Base-by-base conservation (phyloP, 345 rosid species). In the Rhizophora mangle region DNA sequence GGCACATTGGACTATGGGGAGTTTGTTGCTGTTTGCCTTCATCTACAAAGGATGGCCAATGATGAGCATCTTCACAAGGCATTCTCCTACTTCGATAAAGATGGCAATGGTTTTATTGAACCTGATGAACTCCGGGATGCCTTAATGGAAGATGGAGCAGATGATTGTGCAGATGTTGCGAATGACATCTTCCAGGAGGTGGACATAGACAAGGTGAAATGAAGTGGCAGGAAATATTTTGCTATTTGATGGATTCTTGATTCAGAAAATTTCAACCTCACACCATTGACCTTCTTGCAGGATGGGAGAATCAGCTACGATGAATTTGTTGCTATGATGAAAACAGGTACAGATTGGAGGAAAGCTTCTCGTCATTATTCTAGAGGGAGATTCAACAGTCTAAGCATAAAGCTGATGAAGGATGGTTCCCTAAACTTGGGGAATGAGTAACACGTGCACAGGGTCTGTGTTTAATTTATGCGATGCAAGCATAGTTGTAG, bases 361-460 rank as follows among this genome's bases (percentile, higher is more conserved):
- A 96, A 96, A 80, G 99, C 99, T 18, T 96, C 99, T 8, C 98
- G 99, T 19, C 98, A 96, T 81, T 96, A 96, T 82, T 96, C 99
- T 0, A 89, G 99, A 81, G 99, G 99, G 67, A 88, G 99, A 85
- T 96, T 96, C 79, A 96, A 96, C 86, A 96, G 91, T 81, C 88
- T 96, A 65, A 96, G 99, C 87, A 81, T 92, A 47, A 96, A 96
- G 81, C 83, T 96, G 79, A 88, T 90, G 96, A 96, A 90, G 81
- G 98, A 96, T 64, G 97, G 99, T 64, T 96, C 99, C 36, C 79
- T 96, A 68, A 92, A 90, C 82, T 74, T 89, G 84, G 97, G 97
- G 71, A 82, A 68, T 36, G 95, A 87, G 79, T 82, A 83, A 79
- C 62, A 27, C 32, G 57, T 31, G 72, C 68, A 72, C 71, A 34